Percentiles rank a stretch among this genome's conserved stretches.
phyloP scores from a whole-genome alignment of 1,139 yeast genomes.

The Pichia cactophila region DNA sequence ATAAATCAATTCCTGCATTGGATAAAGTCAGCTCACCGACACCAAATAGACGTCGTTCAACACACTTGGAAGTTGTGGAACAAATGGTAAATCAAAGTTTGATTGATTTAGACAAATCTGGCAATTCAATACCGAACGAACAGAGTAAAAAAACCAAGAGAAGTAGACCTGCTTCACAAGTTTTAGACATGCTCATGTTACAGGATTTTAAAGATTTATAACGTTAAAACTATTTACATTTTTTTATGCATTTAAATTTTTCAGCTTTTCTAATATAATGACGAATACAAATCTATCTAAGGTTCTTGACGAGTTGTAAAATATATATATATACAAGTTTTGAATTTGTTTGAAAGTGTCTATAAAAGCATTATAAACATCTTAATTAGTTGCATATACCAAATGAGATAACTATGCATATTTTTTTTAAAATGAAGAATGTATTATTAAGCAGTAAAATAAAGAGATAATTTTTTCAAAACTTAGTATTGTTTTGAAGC shows the following conservation, averaged over 20 bases:
- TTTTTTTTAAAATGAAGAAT: constrained; percentile 1
- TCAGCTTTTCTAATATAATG: not conserved
- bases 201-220: not conserved
- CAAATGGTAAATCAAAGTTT: constrained; percentile 9
- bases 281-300: too few relatives aligned
- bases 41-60: constrained; percentile 3
- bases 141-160: constrained; percentile 2
- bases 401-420: not conserved
- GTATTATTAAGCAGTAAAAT: constrained; percentile 1
- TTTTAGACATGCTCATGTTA: constrained; percentile 23
- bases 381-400: not conserved
- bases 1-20: constrained; percentile 1
- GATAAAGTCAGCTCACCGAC: not conserved
- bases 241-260: not conserved
- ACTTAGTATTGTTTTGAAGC: constrained; percentile 72
- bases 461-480: not conserved
- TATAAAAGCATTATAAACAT: not conserved
- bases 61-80: constrained; percentile 7
- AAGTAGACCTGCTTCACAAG: constrained; percentile 27
- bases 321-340: not conserved
- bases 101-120: constrained; percentile 1
- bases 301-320: too few relatives aligned
- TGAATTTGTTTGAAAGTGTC: not conserved
- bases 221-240: not conserved
- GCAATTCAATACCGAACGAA: not conserved